Percentiles rank a stretch among this genome's conserved stretches.
These are phyloP conservation scores for Podila epigama DNA, from an alignment of 192 early-diverging fungal species.

Conservation along the genomic window DNA sequence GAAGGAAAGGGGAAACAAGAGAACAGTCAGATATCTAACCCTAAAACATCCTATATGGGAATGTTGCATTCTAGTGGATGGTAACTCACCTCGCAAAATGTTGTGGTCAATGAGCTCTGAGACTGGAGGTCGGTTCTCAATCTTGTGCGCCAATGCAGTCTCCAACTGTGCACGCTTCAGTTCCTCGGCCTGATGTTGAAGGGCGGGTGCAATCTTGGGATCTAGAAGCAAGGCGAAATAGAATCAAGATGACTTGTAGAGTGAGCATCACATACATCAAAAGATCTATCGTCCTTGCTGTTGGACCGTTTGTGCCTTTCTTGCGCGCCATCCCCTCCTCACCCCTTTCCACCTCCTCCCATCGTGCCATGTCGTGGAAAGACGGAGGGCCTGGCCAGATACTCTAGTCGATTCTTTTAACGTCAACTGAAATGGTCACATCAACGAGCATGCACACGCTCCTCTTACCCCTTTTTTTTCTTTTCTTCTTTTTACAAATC, in stretches of 20 bases:
- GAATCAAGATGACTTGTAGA: too few relatives aligned
- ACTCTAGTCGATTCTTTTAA: too few relatives aligned
- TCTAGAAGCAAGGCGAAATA: too few relatives aligned
- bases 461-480: neutral
- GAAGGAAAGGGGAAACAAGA: neutral
- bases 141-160: constrained; percentile 64
- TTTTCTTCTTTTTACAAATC: neutral
- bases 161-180: constrained; percentile 56
- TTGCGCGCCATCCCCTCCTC: too few relatives aligned
- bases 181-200: constrained; percentile 57
- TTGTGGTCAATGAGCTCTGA: constrained; percentile 62
- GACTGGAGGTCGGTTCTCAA: constrained; percentile 59
- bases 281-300: too few relatives aligned
- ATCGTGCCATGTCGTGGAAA: too few relatives aligned
- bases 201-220: constrained; percentile 57
- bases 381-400: too few relatives aligned
- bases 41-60: neutral
- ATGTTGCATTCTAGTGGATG: neutral
- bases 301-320: too few relatives aligned
- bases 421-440: too few relatives aligned
- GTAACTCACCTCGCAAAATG: constrained; percentile 55
- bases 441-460: neutral
- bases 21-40: neutral
- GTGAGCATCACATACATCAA: neutral
- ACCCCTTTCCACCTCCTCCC: too few relatives aligned